Percentiles rank a stretch among this genome's conserved stretches.
Evolutionary conservation across 2,329 filamentous ascomycete species (phyloP).

Genomic region (Thyridium curvatum): DNA sequence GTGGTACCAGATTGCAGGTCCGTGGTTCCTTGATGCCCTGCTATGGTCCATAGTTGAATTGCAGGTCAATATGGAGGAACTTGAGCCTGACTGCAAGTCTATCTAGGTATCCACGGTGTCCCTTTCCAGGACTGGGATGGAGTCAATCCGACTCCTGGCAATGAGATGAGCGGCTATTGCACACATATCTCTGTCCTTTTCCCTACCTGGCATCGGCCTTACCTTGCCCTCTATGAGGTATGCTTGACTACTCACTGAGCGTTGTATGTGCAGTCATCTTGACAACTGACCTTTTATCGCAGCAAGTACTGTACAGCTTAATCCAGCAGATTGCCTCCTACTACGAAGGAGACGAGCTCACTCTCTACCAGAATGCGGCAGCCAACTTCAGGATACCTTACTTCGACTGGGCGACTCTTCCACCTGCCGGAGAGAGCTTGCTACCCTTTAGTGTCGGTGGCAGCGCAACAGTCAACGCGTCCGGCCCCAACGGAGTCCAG

Average conservation of each 20-base stretch:
- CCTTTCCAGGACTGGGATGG: slow-evolving; percentile 53
- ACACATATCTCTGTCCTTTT: slow-evolving; percentile 69
- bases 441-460: slow-evolving; percentile 41
- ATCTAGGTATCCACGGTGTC: slow-evolving; percentile 70
- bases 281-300: slow-evolving; percentile 1
- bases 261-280: background rate
- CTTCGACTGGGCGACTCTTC: slow-evolving; percentile 51
- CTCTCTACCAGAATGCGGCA: slow-evolving; percentile 45
- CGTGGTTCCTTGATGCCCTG: slow-evolving; percentile 16
- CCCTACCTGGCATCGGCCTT: slow-evolving; percentile 78
- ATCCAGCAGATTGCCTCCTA: slow-evolving; percentile 36
- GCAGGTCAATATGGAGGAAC: too few relatives aligned
- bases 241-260: slow-evolving; percentile 3
- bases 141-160: slow-evolving; percentile 42
- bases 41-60: too few relatives aligned
- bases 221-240: slow-evolving; percentile 58
- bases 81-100: slow-evolving; percentile 8
- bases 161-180: slow-evolving; percentile 63
- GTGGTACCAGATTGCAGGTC: slow-evolving; percentile 74
- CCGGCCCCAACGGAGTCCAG: slow-evolving; percentile 49
- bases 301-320: slow-evolving; percentile 31
- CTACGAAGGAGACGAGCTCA: slow-evolving; percentile 33
- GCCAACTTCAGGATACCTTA: slow-evolving; percentile 49
- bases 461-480: slow-evolving; percentile 35
- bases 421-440: slow-evolving; percentile 40